Evolutionary conservation across 192 early-diverging fungal genomes (phyloP), one percentile per base, ranked within the genome.

Genomic region (Geranomyces variabilis): DNA sequence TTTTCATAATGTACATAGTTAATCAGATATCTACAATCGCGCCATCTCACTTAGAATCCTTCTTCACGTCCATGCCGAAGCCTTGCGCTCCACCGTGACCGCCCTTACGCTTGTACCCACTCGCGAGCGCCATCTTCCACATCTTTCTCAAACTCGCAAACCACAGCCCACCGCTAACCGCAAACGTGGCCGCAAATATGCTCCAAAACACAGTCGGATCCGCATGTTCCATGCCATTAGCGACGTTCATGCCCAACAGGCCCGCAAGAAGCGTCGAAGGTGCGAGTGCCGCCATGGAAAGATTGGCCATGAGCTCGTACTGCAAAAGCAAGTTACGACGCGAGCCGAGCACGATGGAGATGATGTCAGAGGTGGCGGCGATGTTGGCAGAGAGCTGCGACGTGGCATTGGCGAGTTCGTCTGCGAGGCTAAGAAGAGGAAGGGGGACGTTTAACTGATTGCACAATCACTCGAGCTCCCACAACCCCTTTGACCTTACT

Each of bases 201-300:
- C 84, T 71, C 12, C 80, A 76, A 77, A 96, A 96, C 0, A 89
- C 89, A 45, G 81, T 77, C 0, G 91, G 89, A 15, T 53, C 51
- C 21, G 88, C 78, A 12, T 75, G 74, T 64, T 96, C 94, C 34
- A 94, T 76, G 55, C 83, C 81, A 61, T 86, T 93, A 57, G 86
- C 75, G 63, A 96, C 78, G 78, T 96, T 96, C 94, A 96, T 96
- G 28, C 94, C 94, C 68, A 95, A 93, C 10, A 96, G 64, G 34
- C 87, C 82, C 0, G 91, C 89, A 58, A 93, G 70, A 33, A 94
- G 80, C 10, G 91, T 89, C 22, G 93, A 92, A 15, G 86, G 81
- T 7, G 90, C 83, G 51, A 96, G 90, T 24, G 91, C 91, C 31
- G 94, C 86, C 45, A 86, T 76, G 63, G 94, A 21, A 4, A 47